A percentile compares a stretch with the other conserved stretches of the same genome.
These are phyloP conservation scores for Chaetomium cochliodes DNA, from an alignment of 495 filamentous ascomycete genomes.

Conservation along the genomic window DNA sequence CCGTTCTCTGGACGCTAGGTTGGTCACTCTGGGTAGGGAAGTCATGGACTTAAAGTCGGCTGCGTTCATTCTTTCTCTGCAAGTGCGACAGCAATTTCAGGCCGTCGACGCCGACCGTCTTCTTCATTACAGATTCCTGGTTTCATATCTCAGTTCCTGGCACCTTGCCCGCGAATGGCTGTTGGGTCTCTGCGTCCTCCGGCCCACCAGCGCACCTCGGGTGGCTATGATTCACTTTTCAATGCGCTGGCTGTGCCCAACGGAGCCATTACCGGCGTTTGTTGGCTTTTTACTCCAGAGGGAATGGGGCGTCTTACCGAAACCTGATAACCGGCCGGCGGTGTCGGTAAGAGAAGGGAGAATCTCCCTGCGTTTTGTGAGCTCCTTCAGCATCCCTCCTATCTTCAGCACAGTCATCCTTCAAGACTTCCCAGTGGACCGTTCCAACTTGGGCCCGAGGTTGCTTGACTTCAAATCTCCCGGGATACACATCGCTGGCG, in stretches of 20 bases:
- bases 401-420: constrained; percentile 3
- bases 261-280: background rate
- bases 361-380: background rate
- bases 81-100: background rate
- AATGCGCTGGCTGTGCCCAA: background rate
- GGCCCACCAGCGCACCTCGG: background rate
- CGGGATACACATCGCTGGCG: background rate
- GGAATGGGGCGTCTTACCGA: background rate
- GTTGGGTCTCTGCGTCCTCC: background rate
- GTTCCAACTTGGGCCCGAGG: background rate
- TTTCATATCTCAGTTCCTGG: background rate
- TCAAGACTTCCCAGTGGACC: background rate
- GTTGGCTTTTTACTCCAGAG: background rate
- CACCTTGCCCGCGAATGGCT: background rate
- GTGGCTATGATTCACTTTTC: background rate
- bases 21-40: background rate
- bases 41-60: background rate
- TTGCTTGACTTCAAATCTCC: too few relatives aligned
- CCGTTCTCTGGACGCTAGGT: background rate
- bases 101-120: background rate
- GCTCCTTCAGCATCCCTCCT: background rate
- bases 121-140: background rate
- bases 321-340: background rate
- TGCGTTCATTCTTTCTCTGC: background rate
- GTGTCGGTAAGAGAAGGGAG: background rate